These are phyloP conservation scores for Aspergillus brunneoviolaceus DNA, from an alignment of 2,329 filamentous ascomycete genomes.

Conservation along the genomic window DNA sequence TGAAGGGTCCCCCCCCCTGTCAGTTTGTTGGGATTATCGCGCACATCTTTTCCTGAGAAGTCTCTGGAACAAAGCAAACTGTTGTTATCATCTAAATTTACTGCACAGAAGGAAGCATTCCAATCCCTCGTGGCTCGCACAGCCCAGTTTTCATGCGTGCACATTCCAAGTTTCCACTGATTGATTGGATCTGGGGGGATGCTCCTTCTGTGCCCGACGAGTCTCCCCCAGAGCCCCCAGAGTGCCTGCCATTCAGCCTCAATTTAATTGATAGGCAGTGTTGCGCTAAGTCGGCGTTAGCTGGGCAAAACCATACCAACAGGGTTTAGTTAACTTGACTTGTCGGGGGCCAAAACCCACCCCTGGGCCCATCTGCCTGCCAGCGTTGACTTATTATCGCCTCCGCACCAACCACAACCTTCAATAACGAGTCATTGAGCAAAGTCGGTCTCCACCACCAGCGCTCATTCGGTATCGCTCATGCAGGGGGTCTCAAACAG, in stretches of 20 bases:
- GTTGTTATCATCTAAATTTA: neutral
- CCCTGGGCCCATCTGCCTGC: neutral
- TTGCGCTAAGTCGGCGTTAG: conserved; percentile 3
- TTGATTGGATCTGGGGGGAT: neutral
- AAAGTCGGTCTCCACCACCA: neutral
- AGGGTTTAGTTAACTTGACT: neutral
- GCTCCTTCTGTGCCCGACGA: conserved; percentile 1
- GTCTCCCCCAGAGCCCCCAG: neutral
- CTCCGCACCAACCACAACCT: too few species aligned
- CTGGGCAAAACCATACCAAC: neutral
- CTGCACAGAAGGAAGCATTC: too few species aligned
- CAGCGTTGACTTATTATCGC: conserved; percentile 2
- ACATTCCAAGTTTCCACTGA: neutral
- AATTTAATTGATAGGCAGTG: conserved; percentile 2
- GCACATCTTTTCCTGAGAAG: too few species aligned
- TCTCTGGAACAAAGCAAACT: neutral
- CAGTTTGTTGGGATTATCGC: neutral
- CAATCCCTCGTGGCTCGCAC: conserved; percentile 2
- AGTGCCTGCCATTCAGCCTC: neutral
- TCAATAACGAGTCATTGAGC: neutral
- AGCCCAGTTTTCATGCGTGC: neutral
- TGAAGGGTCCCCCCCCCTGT: neutral
- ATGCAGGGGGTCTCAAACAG: neutral
- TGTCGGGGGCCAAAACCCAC: conserved; percentile 2
- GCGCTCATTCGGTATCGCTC: neutral